Conservation (phyloP, 192 early-diverging fungal species). For the Coemansia sp. region DNA sequence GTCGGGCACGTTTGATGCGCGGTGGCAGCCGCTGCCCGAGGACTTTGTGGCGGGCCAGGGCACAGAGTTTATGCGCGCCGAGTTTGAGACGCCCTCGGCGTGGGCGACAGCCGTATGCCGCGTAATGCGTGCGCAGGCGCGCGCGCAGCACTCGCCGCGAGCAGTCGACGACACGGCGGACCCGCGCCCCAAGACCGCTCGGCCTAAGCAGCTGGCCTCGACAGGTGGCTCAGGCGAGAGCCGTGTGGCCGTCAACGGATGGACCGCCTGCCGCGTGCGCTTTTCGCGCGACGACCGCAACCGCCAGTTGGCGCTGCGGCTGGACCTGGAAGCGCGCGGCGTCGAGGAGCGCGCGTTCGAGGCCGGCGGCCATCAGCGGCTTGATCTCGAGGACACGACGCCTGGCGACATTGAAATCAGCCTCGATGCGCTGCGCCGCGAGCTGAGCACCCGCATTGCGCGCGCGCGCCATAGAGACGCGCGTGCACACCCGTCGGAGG, state of each 20-base stretch:
- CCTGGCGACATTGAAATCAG: constrained; percentile 13
- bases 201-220: not conserved
- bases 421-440: constrained; percentile 31
- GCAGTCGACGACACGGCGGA: not conserved
- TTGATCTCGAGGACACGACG: not conserved
- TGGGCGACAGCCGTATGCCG: constrained; percentile 63
- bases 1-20: constrained; percentile 25
- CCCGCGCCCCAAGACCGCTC: not conserved
- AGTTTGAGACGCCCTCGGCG: constrained; percentile 61
- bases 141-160: constrained; percentile 14
- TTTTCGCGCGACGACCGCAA: constrained; percentile 17
- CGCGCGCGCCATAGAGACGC: not conserved
- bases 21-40: constrained; percentile 25
- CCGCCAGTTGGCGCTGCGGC: constrained; percentile 9
- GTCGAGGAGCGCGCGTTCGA: not conserved
- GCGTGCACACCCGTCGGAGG: not conserved
- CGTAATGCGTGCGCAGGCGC: constrained; percentile 43
- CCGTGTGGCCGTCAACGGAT: constrained; percentile 62
- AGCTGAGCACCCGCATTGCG: constrained; percentile 15
- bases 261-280: constrained; percentile 58
- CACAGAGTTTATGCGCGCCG: constrained; percentile 34
- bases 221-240: constrained; percentile 16
- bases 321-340: constrained; percentile 3
- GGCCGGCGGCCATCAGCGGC: too few relatives aligned
- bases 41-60: constrained; percentile 20